Base-by-base conservation (phyloP, 2,329 filamentous ascomycete species). In the Onygenales sp. region DNA sequence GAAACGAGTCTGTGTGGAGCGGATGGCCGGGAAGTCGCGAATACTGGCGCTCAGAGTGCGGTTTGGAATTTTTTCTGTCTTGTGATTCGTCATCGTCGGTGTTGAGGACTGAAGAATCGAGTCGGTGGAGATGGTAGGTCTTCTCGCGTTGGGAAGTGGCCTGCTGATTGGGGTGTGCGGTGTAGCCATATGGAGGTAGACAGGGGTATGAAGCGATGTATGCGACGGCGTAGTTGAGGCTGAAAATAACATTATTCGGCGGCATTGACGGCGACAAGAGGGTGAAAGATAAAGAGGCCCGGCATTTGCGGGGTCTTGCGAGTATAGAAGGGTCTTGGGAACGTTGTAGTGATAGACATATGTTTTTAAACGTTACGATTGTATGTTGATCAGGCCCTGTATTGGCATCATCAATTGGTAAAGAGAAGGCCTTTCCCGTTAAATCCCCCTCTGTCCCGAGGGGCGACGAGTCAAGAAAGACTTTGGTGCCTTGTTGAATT, bases 181-280 rank as follows among this genome's bases (percentile, higher is more conserved):
- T 46, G 35, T 65, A 62, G 3, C 71, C 70, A 6, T 63, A 58
- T 2, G 77, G 76, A 9, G 74, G 69, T 6, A 68, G 72, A 61
- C 79, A 83, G 14, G 76, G 77, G 60, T 77, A 77, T 1, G 78
- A 77, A 0, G 77, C 72, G 43, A 83, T 66, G 60, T 81, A 82
- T 32, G 76, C 71, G 11, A 78, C 72, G 54, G 80, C 77, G 61
- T 78, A 72, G 13, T 64, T 67, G 31, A 82, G 64, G 1, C 73
- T 67, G 33, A 76, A 66, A 9, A 64, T 60, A 10, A 71, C 57
- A 13, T 61, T 58, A 27, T 52, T 57, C 2, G 62, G 54, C 42
- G 42, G 47, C 1, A 43, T 42, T 21, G 48, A 31, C 10, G 47
- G 59, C 53, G 49, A 33, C 8, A 56, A 48, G 7, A 68, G 51